phyloP scores from a whole-genome alignment of 208 protist species.

The Leishmania gerbilli region DNA sequence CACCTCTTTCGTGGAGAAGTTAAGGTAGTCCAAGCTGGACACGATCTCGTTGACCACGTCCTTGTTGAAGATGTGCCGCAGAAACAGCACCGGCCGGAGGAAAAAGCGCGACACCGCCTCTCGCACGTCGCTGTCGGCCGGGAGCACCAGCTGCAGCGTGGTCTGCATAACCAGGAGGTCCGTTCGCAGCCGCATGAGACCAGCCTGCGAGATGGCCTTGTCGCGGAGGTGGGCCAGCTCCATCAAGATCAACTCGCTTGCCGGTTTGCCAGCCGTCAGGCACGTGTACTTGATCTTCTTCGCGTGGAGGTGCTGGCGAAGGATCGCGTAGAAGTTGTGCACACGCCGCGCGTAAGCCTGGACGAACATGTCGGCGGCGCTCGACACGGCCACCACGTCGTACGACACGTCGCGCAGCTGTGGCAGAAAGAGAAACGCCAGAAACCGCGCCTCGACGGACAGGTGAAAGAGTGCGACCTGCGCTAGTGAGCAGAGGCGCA shows the following conservation, averaged over 20 bases:
- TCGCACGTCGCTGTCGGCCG: conserved; percentile 70
- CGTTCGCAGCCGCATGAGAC: conserved; percentile 53
- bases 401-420: conserved; percentile 89
- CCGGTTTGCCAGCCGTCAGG: conserved; percentile 69
- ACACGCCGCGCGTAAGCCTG: conserved; percentile 79
- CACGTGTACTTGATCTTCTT: conserved; percentile 76
- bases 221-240: conserved; percentile 84
- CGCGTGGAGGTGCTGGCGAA: conserved; percentile 59
- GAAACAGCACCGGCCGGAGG: conserved; percentile 65
- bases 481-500: conserved; percentile 69
- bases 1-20: conserved; percentile 64
- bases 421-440: conserved; percentile 80
- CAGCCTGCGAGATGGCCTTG: conserved; percentile 74
- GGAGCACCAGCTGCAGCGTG: conserved; percentile 70
- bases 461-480: conserved; percentile 85
- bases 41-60: conserved; percentile 82
- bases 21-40: conserved; percentile 72
- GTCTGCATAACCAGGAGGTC: conserved; percentile 83
- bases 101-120: conserved; percentile 67
- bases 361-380: conserved; percentile 81
- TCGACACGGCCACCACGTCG: conserved; percentile 61
- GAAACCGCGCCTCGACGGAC: conserved; percentile 78
- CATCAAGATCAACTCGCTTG: conserved; percentile 74
- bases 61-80: conserved; percentile 77
- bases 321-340: conserved; percentile 69